Evolutionary conservation across 495 filamentous ascomycete genomes (phyloP).

Genomic region (Immersiella caudata): DNA sequence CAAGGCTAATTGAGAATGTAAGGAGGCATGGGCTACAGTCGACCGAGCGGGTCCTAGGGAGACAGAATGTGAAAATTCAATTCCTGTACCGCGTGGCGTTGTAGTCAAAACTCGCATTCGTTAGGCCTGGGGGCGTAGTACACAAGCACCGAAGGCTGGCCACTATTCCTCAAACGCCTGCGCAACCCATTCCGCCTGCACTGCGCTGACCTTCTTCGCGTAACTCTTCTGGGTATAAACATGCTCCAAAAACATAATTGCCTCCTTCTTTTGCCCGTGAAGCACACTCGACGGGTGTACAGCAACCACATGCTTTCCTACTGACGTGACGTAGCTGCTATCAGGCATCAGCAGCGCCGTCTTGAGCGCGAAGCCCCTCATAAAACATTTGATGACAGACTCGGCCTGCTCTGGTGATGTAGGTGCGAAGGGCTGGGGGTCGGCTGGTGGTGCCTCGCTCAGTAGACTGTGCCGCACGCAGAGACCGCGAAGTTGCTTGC

Average conservation of each 20-base stretch:
- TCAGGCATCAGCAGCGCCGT: slow-evolving; percentile 83
- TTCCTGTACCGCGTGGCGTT: too few species aligned
- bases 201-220: slow-evolving; percentile 81
- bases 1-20: too few species aligned
- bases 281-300: slow-evolving; percentile 89
- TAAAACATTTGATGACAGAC: slow-evolving; percentile 74
- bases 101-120: too few species aligned
- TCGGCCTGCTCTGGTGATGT: slow-evolving; percentile 57
- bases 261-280: slow-evolving; percentile 85
- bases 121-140: too few species aligned
- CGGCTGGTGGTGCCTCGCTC: slow-evolving; percentile 37
- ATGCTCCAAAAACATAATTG: slow-evolving; percentile 94
- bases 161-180: slow-evolving; percentile 57
- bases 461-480: slow-evolving; percentile 57
- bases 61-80: too few species aligned
- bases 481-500: slow-evolving; percentile 79
- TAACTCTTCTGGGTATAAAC: slow-evolving; percentile 93
- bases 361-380: slow-evolving; percentile 78
- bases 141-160: too few species aligned
- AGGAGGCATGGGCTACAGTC: too few species aligned
- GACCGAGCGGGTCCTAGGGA: too few species aligned
- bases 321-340: slow-evolving; percentile 79
- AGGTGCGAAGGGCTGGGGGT: slow-evolving; percentile 53
- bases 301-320: slow-evolving; percentile 81
- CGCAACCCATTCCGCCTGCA: slow-evolving; percentile 85